Evolutionary conservation across 768 basidiomycete genomes (phyloP).

Genomic region (Trametes coccinea): DNA sequence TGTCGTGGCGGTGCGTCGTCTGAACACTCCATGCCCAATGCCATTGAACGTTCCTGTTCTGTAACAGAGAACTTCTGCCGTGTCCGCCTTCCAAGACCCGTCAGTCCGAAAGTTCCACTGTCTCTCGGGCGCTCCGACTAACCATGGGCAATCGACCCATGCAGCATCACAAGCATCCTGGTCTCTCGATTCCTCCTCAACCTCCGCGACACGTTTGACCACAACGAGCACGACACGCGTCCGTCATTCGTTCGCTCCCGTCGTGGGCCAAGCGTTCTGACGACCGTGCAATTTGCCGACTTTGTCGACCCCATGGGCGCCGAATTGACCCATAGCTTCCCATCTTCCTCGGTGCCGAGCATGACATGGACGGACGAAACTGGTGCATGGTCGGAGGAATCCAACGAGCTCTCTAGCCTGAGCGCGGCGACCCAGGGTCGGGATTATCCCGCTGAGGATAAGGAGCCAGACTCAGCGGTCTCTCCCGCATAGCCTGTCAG

Average conservation of each 20-base stretch:
- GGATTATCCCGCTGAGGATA: too few species aligned
- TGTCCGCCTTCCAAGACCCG: constrained; percentile 16
- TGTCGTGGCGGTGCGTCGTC: not conserved
- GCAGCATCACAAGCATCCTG: constrained; percentile 15
- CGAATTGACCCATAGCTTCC: not conserved
- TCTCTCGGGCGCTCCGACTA: not conserved
- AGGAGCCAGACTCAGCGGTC: too few species aligned
- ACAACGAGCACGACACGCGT: not conserved
- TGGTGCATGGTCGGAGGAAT: too few species aligned
- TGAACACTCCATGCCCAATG: too few species aligned
- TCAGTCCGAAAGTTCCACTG: not conserved
- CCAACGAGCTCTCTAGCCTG: too few species aligned
- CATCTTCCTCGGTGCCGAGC: not conserved
- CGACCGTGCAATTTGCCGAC: constrained; percentile 4
- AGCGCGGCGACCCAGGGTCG: too few species aligned
- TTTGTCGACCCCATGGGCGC: constrained; percentile 16
- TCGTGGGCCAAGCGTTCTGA: not conserved
- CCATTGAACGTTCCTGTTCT: not conserved
- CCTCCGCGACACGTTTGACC: constrained; percentile 1
- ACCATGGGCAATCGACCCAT: not conserved
- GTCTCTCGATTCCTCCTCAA: constrained; percentile 18
- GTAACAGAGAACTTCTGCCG: constrained; percentile 1
- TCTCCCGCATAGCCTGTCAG: too few species aligned
- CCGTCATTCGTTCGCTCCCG: constrained; percentile 4
- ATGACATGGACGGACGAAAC: not conserved